phyloP scores from a whole-genome alignment of 2,329 filamentous ascomycete species.

The Paraphoma sp. region DNA sequence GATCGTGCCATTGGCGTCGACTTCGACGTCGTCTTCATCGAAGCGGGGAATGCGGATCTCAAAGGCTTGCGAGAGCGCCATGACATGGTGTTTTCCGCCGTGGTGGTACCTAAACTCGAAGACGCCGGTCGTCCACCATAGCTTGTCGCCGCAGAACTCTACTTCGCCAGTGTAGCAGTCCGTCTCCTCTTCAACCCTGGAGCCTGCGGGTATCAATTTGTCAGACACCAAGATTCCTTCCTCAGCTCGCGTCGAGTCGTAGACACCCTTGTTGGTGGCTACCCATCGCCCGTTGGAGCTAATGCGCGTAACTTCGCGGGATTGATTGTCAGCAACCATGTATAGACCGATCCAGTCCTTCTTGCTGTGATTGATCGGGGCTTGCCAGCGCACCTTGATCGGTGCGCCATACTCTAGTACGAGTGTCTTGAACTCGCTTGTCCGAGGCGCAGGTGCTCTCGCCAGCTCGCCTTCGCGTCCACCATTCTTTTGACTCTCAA shows the following conservation, averaged over 20 bases:
- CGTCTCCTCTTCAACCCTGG: slow-evolving; percentile 57
- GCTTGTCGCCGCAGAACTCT: slow-evolving; percentile 86
- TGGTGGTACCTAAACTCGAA: slow-evolving; percentile 99
- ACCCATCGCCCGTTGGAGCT: slow-evolving; percentile 90
- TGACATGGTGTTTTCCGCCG: slow-evolving; percentile 87
- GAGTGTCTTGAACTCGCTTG: slow-evolving; percentile 72
- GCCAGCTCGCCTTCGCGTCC: slow-evolving; percentile 77
- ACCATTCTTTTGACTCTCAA: slow-evolving; percentile 66
- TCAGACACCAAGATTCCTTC: slow-evolving; percentile 77
- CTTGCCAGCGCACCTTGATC: slow-evolving; percentile 88
- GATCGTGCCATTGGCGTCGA: slow-evolving; percentile 66
- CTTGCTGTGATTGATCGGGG: slow-evolving; percentile 84
- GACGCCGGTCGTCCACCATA: slow-evolving; percentile 96
- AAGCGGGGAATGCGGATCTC: slow-evolving; percentile 86
- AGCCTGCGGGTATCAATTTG: slow-evolving; percentile 57
- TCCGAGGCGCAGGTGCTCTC: slow-evolving; percentile 68
- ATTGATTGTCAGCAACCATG: slow-evolving; percentile 92
- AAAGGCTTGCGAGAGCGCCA: slow-evolving; percentile 92
- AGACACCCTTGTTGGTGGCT: slow-evolving; percentile 77
- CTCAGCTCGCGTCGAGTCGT: slow-evolving; percentile 77
- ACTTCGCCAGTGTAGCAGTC: slow-evolving; percentile 80
- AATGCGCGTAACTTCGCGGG: slow-evolving; percentile 81
- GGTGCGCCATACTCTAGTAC: slow-evolving; percentile 89
- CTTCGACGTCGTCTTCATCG: slow-evolving; percentile 72
- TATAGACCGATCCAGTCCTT: slow-evolving; percentile 97